These are phyloP conservation scores for Hypoxylon fragiforme DNA, from an alignment of 495 filamentous ascomycete species.

Conservation along the genomic window DNA sequence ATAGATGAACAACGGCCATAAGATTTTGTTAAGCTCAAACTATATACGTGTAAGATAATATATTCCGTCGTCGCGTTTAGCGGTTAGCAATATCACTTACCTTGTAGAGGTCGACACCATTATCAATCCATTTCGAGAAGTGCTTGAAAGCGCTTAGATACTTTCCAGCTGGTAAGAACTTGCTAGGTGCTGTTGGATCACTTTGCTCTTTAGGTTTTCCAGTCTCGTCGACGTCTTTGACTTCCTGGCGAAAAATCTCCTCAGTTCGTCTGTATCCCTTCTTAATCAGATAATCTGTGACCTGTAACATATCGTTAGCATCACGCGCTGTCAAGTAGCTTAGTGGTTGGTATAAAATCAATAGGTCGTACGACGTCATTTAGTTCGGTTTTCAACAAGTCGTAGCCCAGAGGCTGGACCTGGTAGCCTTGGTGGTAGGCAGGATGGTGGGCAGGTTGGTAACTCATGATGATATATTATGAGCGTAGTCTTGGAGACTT, in stretches of 20 bases:
- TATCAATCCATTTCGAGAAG: constrained; percentile 79
- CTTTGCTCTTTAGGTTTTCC: constrained; percentile 31
- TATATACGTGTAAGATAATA: constrained; percentile 49
- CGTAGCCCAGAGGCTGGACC: too few species aligned
- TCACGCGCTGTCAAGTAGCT: background rate
- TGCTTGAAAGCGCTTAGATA: constrained; percentile 74
- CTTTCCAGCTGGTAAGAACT: constrained; percentile 49
- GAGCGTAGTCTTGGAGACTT: too few species aligned
- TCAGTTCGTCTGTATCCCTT: constrained; percentile 94
- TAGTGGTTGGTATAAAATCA: too few species aligned
- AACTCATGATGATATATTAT: too few species aligned
- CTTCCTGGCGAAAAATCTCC: constrained; percentile 89
- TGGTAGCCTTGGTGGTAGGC: too few species aligned
- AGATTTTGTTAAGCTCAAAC: constrained; percentile 82
- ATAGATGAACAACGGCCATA: constrained; percentile 94
- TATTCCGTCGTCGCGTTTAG: background rate
- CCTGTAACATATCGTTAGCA: constrained; percentile 51
- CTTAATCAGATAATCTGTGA: constrained; percentile 94
- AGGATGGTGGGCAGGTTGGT: too few species aligned
- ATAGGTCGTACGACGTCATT: too few species aligned
- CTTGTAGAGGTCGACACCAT: constrained; percentile 91
- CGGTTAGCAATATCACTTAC: constrained; percentile 44
- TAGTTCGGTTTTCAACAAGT: too few species aligned
- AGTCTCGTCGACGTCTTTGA: constrained; percentile 50
- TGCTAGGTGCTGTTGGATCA: constrained; percentile 20